Evolutionary conservation across 1,139 yeast genomes (phyloP).

Genomic region (Pichia sp.): DNA sequence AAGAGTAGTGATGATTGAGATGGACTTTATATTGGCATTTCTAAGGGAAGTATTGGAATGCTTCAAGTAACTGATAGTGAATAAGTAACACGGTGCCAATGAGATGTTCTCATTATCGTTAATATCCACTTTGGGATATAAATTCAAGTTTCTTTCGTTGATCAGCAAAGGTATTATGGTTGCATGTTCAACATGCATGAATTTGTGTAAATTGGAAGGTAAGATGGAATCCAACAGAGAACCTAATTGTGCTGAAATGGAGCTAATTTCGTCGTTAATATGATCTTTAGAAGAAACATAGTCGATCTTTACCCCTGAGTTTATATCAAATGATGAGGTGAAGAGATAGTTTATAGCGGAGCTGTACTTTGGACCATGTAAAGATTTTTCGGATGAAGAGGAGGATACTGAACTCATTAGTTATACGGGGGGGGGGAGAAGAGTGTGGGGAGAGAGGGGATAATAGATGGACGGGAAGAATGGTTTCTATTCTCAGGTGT

Average conservation of each 20-base stretch:
- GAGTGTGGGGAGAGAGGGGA: too few relatives aligned
- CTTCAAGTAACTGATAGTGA: constrained; percentile 40
- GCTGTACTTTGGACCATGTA: too few relatives aligned
- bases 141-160: constrained; percentile 31
- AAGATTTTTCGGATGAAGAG: too few relatives aligned
- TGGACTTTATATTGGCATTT: constrained; percentile 43
- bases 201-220: constrained; percentile 29
- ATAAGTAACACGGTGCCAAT: constrained; percentile 33
- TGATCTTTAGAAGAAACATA: constrained; percentile 1
- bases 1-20: constrained; percentile 38
- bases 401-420: too few relatives aligned
- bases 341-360: constrained; percentile 15
- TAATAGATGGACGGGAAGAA: too few relatives aligned
- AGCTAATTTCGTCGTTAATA: not conserved
- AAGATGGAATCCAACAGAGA: constrained; percentile 20
- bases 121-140: constrained; percentile 34
- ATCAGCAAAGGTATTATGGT: constrained; percentile 40
- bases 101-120: constrained; percentile 13
- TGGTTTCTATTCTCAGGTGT: too few relatives aligned
- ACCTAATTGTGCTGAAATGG: constrained; percentile 36
- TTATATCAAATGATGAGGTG: constrained; percentile 46
- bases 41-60: constrained; percentile 26
- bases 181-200: constrained; percentile 34
- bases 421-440: too few relatives aligned
- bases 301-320: not conserved